These are phyloP conservation scores for Hypoxylon sp. DNA, from an alignment of 2,329 filamentous ascomycete species.

Conservation along the genomic window DNA sequence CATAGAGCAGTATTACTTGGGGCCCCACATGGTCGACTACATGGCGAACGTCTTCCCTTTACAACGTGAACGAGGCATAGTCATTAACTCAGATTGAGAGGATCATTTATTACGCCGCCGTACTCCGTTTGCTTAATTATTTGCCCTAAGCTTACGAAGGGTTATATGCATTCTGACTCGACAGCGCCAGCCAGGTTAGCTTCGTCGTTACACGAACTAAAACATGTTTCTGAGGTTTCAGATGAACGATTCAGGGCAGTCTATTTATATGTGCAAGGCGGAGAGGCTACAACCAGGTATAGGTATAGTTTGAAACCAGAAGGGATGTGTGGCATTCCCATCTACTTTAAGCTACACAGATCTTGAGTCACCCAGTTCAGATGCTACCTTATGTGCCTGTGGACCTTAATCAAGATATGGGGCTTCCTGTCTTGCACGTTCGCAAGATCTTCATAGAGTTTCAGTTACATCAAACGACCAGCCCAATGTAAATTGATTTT, in stretches of 20 bases:
- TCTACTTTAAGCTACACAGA: slow-evolving; percentile 15
- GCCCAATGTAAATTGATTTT: slow-evolving; percentile 25
- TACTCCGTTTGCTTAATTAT: too few relatives aligned
- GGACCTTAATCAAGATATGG: slow-evolving; percentile 17
- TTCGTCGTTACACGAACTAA: slow-evolving; percentile 21
- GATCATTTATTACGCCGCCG: too few relatives aligned
- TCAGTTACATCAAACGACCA: slow-evolving; percentile 15
- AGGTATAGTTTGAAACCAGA: slow-evolving; percentile 34
- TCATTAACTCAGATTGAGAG: too few relatives aligned
- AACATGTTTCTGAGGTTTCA: slow-evolving; percentile 33
- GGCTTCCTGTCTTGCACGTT: slow-evolving; percentile 15
- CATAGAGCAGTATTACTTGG: too few relatives aligned
- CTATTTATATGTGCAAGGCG: slow-evolving; percentile 29
- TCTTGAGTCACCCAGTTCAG: slow-evolving; percentile 16
- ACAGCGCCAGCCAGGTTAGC: slow-evolving; percentile 10
- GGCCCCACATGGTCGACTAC: too few relatives aligned
- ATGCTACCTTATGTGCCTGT: slow-evolving; percentile 11
- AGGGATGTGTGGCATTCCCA: slow-evolving; percentile 22
- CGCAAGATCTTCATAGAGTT: slow-evolving; percentile 21
- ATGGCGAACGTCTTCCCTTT: too few relatives aligned
- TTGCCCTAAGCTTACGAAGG: too few relatives aligned
- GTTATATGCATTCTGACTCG: slow-evolving; percentile 38
- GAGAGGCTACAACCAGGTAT: slow-evolving; percentile 12
- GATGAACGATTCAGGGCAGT: slow-evolving; percentile 22
- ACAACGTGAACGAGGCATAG: too few relatives aligned